Base-by-base conservation (phyloP, 2,329 filamentous ascomycete genomes). In the Penicillium sp. region DNA sequence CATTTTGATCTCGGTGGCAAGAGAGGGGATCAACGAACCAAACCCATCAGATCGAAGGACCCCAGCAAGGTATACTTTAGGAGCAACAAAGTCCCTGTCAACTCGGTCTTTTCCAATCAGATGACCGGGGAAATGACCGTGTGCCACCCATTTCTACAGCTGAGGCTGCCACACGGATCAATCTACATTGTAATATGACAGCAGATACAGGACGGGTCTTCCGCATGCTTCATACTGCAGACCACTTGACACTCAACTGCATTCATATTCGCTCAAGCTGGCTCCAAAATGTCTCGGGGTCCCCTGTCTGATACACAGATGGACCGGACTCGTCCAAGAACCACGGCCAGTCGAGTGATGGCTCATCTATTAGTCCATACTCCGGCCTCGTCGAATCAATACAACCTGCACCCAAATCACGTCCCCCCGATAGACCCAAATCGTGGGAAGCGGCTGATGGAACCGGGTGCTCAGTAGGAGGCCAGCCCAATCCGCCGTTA, bases 231-330 rank as follows among this genome's bases (percentile, higher is more conserved):
- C 19, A 22, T 22, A 22, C 19, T 22, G 19, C 19, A 22, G 19
- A 22, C 19, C 19, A 22, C 19, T 22, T 33, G 2, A 33, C 30
- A 33, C 11, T 14, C 19, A 4, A 11, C 25, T 26, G 8, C 4
- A 6, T 26, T 26, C 25, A 45, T 14, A 51, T 51, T 33, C 48
- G 28, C 48, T 37, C 13, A 13, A 51, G 30, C 28, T 38, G 49
- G 5, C 49, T 52, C 49, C 49, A 52, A 28, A 22, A 52, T 4
- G 52, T 55, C 30, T 19, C 38, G 10, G 52, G 38, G 10, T 54
- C 35, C 26, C 52, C 52, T 8, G 52, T 54, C 14, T 54, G 52
- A 40, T 54, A 54, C 10, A 42, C 25, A 6, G 33, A 40, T 14
- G 33, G 33, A 0, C 52, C 35, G 3, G 46, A 51, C 30, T 51